phyloP scores from a whole-genome alignment of 2,329 filamentous ascomycete genomes.

The Cytospora piceicola region DNA sequence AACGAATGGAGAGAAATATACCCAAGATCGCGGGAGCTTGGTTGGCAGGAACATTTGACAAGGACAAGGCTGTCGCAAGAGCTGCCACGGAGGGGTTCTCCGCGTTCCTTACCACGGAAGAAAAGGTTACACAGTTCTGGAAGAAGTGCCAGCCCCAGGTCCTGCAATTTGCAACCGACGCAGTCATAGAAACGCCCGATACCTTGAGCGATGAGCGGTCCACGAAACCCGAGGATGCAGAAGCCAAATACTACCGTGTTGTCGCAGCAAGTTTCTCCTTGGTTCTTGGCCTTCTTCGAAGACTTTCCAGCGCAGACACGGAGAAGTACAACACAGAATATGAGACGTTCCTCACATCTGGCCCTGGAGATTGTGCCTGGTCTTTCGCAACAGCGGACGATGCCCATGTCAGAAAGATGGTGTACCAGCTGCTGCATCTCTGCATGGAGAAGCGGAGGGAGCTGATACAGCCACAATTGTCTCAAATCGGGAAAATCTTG shows the following conservation, averaged over 20 bases:
- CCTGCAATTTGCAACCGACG: constrained; percentile 79
- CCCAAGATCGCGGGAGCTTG: constrained; percentile 83
- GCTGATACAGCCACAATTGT: constrained; percentile 53
- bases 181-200: constrained; percentile 76
- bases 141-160: constrained; percentile 80
- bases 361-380: constrained; percentile 62
- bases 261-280: constrained; percentile 59
- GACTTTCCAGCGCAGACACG: constrained; percentile 55
- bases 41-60: constrained; percentile 88
- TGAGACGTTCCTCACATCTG: constrained; percentile 65
- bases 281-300: constrained; percentile 57
- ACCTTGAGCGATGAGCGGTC: constrained; percentile 89
- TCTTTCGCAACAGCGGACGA: constrained; percentile 68
- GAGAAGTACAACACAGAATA: constrained; percentile 66
- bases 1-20: constrained; percentile 81
- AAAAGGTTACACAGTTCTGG: constrained; percentile 79
- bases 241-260: constrained; percentile 84
- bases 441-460: constrained; percentile 53
- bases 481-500: constrained; percentile 61
- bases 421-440: constrained; percentile 54
- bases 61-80: constrained; percentile 74
- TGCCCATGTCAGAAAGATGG: constrained; percentile 52
- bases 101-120: constrained; percentile 75
- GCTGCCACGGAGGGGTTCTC: constrained; percentile 78
- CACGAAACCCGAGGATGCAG: constrained; percentile 80